Conservation (phyloP, 148 eudicot genomes). For the Nepenthes gracilis region DNA sequence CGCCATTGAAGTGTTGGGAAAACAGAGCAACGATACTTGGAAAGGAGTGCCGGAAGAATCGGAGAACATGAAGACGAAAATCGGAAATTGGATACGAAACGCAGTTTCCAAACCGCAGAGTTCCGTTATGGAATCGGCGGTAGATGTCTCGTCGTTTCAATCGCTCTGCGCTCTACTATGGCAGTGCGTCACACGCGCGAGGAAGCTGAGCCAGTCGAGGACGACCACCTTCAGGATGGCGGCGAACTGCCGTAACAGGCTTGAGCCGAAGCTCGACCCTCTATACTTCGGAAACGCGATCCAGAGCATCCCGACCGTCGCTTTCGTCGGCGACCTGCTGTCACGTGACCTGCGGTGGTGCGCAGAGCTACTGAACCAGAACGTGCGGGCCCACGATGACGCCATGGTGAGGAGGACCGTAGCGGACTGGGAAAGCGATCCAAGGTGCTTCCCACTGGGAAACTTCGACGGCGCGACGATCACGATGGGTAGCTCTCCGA, state of each 20-base stretch:
- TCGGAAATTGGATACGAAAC: not conserved
- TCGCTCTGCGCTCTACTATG: not conserved
- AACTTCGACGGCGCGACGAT: not conserved
- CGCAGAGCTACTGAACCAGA: conserved; percentile 10
- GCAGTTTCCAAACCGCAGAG: too few relatives aligned
- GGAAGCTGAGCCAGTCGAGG: not conserved
- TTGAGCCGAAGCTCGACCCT: not conserved
- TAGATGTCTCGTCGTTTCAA: conserved; percentile 2
- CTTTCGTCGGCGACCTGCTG: not conserved
- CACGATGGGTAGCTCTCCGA: conserved; percentile 21
- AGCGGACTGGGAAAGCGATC: too few relatives aligned
- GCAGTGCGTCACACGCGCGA: conserved; percentile 1
- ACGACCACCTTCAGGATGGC: not conserved
- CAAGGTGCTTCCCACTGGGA: too few relatives aligned
- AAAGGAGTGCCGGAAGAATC: too few relatives aligned
- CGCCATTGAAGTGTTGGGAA: too few relatives aligned
- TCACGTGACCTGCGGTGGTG: conserved; percentile 11
- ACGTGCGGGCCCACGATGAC: too few relatives aligned
- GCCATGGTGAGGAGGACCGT: conserved; percentile 6
- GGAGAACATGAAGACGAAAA: conserved; percentile 1
- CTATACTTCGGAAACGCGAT: conserved; percentile 1
- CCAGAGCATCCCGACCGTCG: not conserved
- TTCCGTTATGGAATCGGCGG: too few relatives aligned
- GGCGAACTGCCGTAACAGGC: not conserved
- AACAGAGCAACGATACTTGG: too few relatives aligned